These are phyloP conservation scores for Crithidia fasciculata DNA, from an alignment of 208 protist genomes.

Conservation along the genomic window DNA sequence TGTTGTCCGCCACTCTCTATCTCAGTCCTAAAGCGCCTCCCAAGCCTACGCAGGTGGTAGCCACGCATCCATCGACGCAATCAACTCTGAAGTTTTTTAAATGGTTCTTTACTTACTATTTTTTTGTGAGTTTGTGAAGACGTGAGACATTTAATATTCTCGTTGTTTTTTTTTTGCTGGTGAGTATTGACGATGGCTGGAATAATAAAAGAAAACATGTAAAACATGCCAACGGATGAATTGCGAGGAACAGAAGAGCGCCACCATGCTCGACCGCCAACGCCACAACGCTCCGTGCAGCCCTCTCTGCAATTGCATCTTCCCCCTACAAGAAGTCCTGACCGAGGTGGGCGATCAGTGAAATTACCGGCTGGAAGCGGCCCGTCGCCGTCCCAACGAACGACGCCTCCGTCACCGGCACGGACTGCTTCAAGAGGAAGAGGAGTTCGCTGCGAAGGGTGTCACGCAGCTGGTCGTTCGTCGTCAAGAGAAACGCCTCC, in stretches of 20 bases:
- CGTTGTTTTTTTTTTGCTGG: background rate
- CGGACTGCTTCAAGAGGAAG: constrained; percentile 58
- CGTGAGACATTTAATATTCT: background rate
- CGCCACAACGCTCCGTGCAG: too few relatives aligned
- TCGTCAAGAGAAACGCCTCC: constrained; percentile 71
- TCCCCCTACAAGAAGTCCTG: constrained; percentile 70
- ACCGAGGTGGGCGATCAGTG: constrained; percentile 72
- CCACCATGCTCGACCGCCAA: too few relatives aligned
- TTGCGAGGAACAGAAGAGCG: too few relatives aligned
- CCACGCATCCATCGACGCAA: too few relatives aligned
- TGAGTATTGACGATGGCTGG: too few relatives aligned
- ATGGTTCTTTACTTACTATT: too few relatives aligned
- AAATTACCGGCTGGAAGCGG: constrained; percentile 80
- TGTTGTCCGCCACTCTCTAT: too few relatives aligned
- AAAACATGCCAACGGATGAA: too few relatives aligned
- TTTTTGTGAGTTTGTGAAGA: background rate
- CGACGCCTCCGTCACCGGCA: constrained; percentile 45
- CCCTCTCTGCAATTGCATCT: background rate
- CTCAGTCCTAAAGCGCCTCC: too few relatives aligned
- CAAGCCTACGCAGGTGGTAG: too few relatives aligned
- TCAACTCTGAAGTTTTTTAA: too few relatives aligned
- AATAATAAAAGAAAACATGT: background rate
- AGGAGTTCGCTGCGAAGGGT: constrained; percentile 66
- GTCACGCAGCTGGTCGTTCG: constrained; percentile 53
- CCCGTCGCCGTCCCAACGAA: constrained; percentile 63